A percentile compares a stretch with the other conserved stretches of the same genome.
These are phyloP conservation scores for Auriscalpium vulgare DNA, from an alignment of 768 basidiomycete genomes.

Conservation along the genomic window DNA sequence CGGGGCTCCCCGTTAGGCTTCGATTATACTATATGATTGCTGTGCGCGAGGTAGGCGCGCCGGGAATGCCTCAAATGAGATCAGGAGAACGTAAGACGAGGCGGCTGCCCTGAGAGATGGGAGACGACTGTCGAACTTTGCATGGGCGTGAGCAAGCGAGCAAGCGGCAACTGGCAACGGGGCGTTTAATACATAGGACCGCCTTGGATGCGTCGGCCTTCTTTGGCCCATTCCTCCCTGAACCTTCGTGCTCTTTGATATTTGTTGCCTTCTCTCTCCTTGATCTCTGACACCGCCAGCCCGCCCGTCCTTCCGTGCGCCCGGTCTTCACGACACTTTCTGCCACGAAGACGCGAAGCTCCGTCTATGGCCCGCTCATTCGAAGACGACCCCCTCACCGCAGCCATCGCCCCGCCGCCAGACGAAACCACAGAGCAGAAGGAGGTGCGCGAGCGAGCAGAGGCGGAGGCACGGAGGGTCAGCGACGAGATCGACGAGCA, in stretches of 20 bases:
- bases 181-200: no score
- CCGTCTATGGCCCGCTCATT: conserved; percentile 8
- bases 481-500: conserved; percentile 44
- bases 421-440: conserved; percentile 46
- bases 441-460: conserved; percentile 34
- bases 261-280: not conserved
- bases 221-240: not conserved
- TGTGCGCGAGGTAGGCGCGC: no score
- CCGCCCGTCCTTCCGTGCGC: not conserved
- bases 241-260: not conserved
- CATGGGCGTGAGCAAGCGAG: no score
- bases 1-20: no score
- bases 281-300: not conserved
- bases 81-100: not conserved
- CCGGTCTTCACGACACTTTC: not conserved
- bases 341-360: not conserved
- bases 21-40: no score
- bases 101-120: not conserved
- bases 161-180: no score
- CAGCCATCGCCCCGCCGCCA: conserved; percentile 48
- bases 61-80: no score
- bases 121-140: not conserved
- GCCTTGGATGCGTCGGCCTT: no score
- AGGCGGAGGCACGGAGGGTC: conserved; percentile 49
- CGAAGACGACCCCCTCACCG: conserved; percentile 49